Percentiles rank a stretch among this genome's conserved stretches.
Evolutionary conservation across 768 basidiomycete species (phyloP).

Genomic region (Amanita exitialis): DNA sequence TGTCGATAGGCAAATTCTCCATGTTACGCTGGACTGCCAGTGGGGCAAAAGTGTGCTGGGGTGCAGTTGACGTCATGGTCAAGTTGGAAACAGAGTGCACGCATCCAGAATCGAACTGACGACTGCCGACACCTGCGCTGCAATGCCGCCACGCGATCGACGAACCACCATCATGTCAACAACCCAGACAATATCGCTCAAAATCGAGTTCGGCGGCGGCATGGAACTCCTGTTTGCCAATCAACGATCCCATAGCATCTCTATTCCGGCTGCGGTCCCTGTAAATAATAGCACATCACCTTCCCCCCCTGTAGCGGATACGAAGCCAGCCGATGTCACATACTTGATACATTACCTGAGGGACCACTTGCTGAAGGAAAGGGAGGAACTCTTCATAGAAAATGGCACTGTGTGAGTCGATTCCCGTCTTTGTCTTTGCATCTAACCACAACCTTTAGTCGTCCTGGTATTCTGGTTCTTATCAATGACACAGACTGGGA

Average conservation of each 20-base stretch:
- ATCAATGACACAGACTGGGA: constrained; percentile 98
- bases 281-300: constrained; percentile 21
- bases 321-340: constrained; percentile 49
- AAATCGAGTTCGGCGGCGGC: constrained; percentile 76
- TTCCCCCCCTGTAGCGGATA: constrained; percentile 8
- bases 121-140: too few species aligned
- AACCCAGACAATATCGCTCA: constrained; percentile 31
- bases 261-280: constrained; percentile 39
- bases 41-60: background rate
- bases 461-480: constrained; percentile 94
- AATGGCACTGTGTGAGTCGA: constrained; percentile 70
- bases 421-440: background rate
- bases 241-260: constrained; percentile 45
- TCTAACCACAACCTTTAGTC: constrained; percentile 39
- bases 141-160: too few species aligned
- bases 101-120: constrained; percentile 19
- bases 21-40: constrained; percentile 22
- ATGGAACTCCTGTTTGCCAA: constrained; percentile 80
- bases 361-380: constrained; percentile 69
- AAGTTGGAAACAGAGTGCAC: constrained; percentile 12
- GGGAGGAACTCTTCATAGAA: constrained; percentile 86
- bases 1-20: constrained; percentile 50
- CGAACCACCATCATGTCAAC: constrained; percentile 2
- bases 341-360: constrained; percentile 76
- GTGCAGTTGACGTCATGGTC: constrained; percentile 7